A percentile compares a stretch with the other conserved stretches of the same genome.
phyloP scores from a whole-genome alignment of 2,329 filamentous ascomycete genomes.

The Rutstroemia sydowiana region DNA sequence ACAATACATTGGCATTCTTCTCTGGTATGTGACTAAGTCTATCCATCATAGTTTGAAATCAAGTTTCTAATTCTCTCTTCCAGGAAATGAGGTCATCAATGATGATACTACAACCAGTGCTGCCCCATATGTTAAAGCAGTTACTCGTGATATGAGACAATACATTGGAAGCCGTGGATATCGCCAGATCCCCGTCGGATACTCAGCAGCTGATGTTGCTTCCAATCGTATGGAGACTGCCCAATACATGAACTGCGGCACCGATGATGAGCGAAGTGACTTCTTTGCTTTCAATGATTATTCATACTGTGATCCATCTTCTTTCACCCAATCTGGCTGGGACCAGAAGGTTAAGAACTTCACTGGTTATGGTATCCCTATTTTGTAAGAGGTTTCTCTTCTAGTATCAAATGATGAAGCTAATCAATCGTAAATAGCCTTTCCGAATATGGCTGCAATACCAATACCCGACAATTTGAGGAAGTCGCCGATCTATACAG shows the following conservation, averaged over 20 bases:
- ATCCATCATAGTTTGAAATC: too few species aligned
- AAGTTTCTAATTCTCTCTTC: too few species aligned
- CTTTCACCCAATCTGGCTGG: conserved; percentile 56
- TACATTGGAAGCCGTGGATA: conserved; percentile 43
- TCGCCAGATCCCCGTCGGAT: conserved; percentile 47
- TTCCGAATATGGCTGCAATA: conserved; percentile 88
- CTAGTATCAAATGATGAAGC: not conserved
- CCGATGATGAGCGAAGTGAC: conserved; percentile 57
- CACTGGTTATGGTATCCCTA: conserved; percentile 58
- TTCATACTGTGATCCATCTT: conserved; percentile 56
- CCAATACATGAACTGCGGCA: conserved; percentile 66
- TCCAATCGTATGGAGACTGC: conserved; percentile 63
- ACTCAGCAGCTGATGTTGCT: conserved; percentile 59
- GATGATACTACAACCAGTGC: conserved; percentile 41
- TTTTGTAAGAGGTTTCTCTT: conserved; percentile 32
- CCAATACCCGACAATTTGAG: conserved; percentile 71
- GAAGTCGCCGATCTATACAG: conserved; percentile 77
- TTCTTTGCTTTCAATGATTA: conserved; percentile 63
- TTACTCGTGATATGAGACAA: conserved; percentile 49
- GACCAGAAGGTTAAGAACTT: conserved; percentile 63
- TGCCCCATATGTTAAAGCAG: conserved; percentile 52
- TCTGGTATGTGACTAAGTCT: too few species aligned
- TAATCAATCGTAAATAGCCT: conserved; percentile 35
- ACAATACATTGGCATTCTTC: conserved; percentile 60
- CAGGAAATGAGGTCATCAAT: conserved; percentile 55